phyloP scores from a whole-genome alignment of 164 flowering plant species.

The Liriodendron chinense region DNA sequence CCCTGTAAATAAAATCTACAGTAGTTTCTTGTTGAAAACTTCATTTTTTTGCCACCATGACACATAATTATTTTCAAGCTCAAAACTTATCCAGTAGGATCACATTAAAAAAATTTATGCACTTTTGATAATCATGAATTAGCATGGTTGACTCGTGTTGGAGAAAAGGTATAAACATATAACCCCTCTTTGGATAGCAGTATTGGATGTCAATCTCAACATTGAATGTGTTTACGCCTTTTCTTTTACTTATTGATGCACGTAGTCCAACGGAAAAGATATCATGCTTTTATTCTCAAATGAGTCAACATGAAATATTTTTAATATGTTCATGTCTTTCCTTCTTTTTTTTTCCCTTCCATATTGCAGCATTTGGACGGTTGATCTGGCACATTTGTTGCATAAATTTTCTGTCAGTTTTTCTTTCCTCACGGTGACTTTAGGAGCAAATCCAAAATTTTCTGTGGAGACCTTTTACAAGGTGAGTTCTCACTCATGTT shows the following conservation, averaged over 20 bases:
- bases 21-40: no score
- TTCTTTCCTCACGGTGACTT: constrained; percentile 86
- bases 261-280: background rate
- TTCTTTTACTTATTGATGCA: background rate
- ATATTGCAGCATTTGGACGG: constrained; percentile 91
- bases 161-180: background rate
- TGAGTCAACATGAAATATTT: background rate
- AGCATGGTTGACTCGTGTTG: background rate
- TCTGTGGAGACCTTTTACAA: constrained; percentile 81
- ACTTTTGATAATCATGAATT: background rate
- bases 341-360: background rate
- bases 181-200: background rate
- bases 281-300: background rate
- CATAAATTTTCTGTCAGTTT: constrained; percentile 73
- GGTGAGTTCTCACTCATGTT: constrained; percentile 34
- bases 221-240: background rate
- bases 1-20: background rate
- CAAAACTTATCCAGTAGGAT: background rate
- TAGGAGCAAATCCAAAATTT: constrained; percentile 89
- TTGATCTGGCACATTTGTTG: constrained; percentile 87
- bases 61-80: background rate
- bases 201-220: background rate
- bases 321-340: background rate
- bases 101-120: background rate
- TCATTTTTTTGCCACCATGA: background rate